Base-by-base conservation (phyloP, 306 rosid genomes). In the Benincasa hispida region DNA sequence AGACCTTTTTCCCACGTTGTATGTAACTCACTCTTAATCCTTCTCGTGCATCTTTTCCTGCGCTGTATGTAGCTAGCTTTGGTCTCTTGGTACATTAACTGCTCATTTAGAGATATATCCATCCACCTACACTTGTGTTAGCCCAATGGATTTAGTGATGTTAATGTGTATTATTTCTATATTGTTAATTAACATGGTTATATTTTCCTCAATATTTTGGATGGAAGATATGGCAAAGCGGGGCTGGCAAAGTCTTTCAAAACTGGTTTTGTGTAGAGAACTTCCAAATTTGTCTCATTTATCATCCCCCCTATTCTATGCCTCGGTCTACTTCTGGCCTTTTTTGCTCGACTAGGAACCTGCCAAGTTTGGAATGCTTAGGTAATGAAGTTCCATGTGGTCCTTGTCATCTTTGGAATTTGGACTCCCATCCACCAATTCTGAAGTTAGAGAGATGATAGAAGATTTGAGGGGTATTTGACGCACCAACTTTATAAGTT, bases 1-100 rank as follows among this genome's bases (percentile, higher is more conserved):
- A 85, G 74, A 84, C 93, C 84, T 84, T 79, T 79, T 93, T 93
- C 86, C 77, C 92, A 0, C 93, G 96, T 61, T 91, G 92, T 87
- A 61, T 88, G 78, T 93, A 89, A 47, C 56, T 6, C 24, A 22
- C 56, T 47, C 57, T 24, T 13, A 22, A 67, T 67, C 74, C 51
- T 37, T 63, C 24, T 4, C n/a, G 50, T 66, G 35, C 72, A 66
- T 47, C 75, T 42, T 42, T 68, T 68, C 55, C 55, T 68, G 35
- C n/a, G 56, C 75, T 68, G 54, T 68, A 41, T 67, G 32, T 41
- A 68, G 74, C 35, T 68, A 68, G 74, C 54, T 22, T 41, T 45
- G 22, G 75, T 68, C 75, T 42, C 35, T n/a, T 8, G 34, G 75
- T 67, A 67, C 54, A 41, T n/a, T 3, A 65, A 65, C 28, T 66